A percentile compares a stretch with the other conserved stretches of the same genome.
These are phyloP conservation scores for Penicillium hordei DNA, from an alignment of 2,329 filamentous ascomycete species.

Conservation along the genomic window DNA sequence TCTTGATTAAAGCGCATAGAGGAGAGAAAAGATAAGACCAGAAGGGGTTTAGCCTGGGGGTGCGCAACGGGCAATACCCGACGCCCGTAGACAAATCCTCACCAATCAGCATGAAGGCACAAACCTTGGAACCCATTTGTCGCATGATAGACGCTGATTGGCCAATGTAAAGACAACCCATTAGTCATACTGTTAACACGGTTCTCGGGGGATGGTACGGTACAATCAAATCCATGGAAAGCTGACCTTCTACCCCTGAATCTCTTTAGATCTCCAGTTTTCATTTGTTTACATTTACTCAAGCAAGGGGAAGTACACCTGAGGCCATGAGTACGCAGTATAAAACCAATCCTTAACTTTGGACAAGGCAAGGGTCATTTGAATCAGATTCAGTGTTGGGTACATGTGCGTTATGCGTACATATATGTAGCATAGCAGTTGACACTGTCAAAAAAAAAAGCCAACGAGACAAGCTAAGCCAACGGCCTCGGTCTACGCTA, in stretches of 20 bases:
- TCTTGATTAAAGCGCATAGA: background rate
- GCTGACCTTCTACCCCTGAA: background rate
- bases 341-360: background rate
- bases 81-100: background rate
- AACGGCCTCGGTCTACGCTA: constrained; percentile 4
- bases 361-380: background rate
- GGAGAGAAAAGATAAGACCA: background rate
- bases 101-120: background rate
- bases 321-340: background rate
- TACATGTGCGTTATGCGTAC: background rate
- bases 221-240: background rate
- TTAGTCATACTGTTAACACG: background rate
- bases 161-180: background rate
- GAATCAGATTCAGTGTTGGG: background rate
- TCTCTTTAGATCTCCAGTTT: background rate
- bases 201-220: background rate
- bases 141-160: background rate
- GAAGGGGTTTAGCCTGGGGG: background rate
- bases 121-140: background rate
- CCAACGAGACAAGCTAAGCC: background rate
- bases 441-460: background rate
- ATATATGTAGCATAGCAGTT: background rate
- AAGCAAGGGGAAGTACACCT: background rate
- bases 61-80: background rate
- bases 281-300: background rate